Evolutionary conservation across 495 filamentous ascomycete species (phyloP).

Genomic region (Podospora didyma): DNA sequence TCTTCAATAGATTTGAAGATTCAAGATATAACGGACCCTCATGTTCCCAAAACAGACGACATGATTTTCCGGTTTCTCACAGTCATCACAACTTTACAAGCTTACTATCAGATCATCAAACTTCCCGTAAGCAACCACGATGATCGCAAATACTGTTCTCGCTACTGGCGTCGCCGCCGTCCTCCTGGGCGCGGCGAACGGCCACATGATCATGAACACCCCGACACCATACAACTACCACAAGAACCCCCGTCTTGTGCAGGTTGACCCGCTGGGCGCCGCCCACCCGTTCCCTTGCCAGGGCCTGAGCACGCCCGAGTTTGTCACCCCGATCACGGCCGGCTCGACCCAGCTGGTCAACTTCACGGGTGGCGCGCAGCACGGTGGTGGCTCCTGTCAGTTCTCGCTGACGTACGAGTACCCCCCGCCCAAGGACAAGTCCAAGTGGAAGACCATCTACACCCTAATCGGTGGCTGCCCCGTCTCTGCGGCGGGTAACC

Average conservation of each 20-base stretch:
- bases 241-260: conserved; percentile 18
- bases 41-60: no score
- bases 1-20: no score
- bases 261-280: conserved; percentile 36
- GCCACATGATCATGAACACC: conserved; percentile 24
- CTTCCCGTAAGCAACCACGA: not conserved
- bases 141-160: not conserved
- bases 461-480: conserved; percentile 76
- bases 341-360: conserved; percentile 50
- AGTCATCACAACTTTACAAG: no score
- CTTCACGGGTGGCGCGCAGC: conserved; percentile 61
- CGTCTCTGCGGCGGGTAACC: conserved; percentile 35
- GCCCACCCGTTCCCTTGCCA: conserved; percentile 83
- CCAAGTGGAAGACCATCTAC: conserved; percentile 71
- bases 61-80: no score
- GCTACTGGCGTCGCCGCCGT: not conserved
- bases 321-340: conserved; percentile 29
- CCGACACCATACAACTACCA: conserved; percentile 35
- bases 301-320: conserved; percentile 31
- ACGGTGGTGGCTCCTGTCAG: conserved; percentile 86
- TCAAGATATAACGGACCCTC: no score
- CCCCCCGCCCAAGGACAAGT: conserved; percentile 47
- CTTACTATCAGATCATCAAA: not conserved
- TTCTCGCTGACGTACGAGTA: conserved; percentile 71
- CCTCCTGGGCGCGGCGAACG: not conserved